phyloP scores from a whole-genome alignment of 306 rosid genomes.

The Castanea sativa region DNA sequence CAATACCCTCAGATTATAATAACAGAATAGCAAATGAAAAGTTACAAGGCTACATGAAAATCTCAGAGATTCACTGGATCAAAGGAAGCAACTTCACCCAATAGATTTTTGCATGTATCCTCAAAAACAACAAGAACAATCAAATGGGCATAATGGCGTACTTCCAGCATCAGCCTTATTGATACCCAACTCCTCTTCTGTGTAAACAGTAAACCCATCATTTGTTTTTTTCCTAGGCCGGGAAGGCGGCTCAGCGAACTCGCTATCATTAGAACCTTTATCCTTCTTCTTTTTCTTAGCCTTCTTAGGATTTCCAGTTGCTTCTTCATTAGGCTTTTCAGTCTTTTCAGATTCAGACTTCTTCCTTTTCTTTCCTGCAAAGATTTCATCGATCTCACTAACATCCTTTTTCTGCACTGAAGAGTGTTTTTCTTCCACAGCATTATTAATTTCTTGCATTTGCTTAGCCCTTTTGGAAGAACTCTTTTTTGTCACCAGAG shows the following conservation, averaged over 20 bases:
- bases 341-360: conserved; percentile 22
- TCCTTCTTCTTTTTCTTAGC: conserved; percentile 38
- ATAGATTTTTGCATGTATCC: neutral
- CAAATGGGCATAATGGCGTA: conserved; percentile 83
- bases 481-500: neutral
- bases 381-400: conserved; percentile 75
- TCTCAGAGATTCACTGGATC: neutral
- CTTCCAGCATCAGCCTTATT: conserved; percentile 58
- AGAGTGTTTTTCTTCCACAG: conserved; percentile 35
- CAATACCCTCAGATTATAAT: neutral
- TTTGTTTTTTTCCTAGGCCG: conserved; percentile 45
- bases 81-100: conserved; percentile 1
- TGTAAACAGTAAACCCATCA: conserved; percentile 60
- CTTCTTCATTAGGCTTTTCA: conserved; percentile 23
- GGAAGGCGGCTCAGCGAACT: conserved; percentile 31
- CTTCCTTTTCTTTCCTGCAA: conserved; percentile 61
- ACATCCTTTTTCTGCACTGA: conserved; percentile 24
- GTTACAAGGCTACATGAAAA: conserved; percentile 7
- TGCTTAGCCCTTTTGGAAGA: neutral
- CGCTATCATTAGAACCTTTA: conserved; percentile 20
- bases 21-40: conserved; percentile 6
- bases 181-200: conserved; percentile 70
- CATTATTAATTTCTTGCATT: conserved; percentile 22
- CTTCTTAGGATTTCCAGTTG: conserved; percentile 21
- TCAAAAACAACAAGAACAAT: conserved; percentile 85